A percentile compares a stretch with the other conserved stretches of the same genome.
phyloP scores from a whole-genome alignment of 805 yeast genomes.

The Saccharomycopsis sp. region DNA sequence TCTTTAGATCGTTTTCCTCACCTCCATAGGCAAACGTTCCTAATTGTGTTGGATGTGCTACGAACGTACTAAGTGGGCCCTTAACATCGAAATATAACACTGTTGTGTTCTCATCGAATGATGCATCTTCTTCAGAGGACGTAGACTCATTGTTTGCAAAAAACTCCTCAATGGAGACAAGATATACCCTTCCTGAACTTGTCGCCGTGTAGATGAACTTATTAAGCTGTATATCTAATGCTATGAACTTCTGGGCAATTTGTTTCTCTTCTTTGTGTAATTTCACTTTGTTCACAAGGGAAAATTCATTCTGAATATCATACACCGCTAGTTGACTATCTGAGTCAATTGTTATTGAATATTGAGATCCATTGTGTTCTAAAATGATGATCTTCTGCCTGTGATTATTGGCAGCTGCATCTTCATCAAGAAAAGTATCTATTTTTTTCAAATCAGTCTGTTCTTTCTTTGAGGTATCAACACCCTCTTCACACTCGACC shows the following conservation, averaged over 20 bases:
- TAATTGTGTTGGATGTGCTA: constrained; percentile 2
- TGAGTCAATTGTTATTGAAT: background rate
- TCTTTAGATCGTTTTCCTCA: constrained; percentile 64
- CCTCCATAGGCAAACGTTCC: constrained; percentile 80
- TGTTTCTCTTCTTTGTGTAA: background rate
- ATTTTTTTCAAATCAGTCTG: background rate
- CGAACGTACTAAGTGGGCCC: constrained; percentile 7
- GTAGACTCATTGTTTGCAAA: background rate
- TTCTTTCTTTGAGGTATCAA: background rate
- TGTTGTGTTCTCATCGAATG: constrained; percentile 5
- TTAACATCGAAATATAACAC: constrained; percentile 11
- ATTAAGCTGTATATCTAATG: constrained; percentile 11
- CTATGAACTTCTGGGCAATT: constrained; percentile 5
- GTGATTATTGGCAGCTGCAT: background rate
- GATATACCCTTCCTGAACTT: constrained; percentile 12
- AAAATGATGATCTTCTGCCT: background rate
- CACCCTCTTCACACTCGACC: background rate
- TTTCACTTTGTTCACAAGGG: background rate
- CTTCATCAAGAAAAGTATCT: background rate
- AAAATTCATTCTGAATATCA: background rate
- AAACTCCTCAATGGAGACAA: constrained; percentile 13
- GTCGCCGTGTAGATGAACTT: constrained; percentile 13
- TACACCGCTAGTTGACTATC: background rate
- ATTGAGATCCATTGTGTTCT: background rate
- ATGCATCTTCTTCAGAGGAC: constrained; percentile 2